Conservation (phyloP, 139 green algal species). For the Zygnema circumcarinatum region DNA sequence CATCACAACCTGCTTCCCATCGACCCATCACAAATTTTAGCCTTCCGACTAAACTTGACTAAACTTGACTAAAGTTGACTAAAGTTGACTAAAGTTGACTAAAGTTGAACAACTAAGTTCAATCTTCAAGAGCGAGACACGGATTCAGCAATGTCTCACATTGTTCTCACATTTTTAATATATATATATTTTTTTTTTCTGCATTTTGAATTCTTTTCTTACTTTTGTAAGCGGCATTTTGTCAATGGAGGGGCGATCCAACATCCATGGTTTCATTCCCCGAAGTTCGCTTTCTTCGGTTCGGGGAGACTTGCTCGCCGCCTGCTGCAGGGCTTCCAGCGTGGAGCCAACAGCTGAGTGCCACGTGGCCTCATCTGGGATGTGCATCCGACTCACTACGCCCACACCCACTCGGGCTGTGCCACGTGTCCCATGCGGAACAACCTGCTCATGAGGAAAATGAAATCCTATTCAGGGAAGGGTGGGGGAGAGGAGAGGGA, state of each 20-base stretch:
- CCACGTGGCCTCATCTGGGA: constrained; percentile 21
- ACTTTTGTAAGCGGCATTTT: constrained; percentile 38
- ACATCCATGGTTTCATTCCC: constrained; percentile 29
- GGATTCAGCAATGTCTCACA: no score
- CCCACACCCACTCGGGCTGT: not conserved
- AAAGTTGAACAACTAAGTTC: no score
- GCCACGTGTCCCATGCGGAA: not conserved
- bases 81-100: no score
- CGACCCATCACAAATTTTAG: no score
- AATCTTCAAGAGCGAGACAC: no score
- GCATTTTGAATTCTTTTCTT: no score
- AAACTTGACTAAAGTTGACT: no score
- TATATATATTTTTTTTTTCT: no score
- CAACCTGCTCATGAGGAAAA: no score
- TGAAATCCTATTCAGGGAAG: not conserved
- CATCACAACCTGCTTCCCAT: constrained; percentile 50
- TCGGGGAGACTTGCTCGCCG: not conserved
- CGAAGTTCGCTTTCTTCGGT: not conserved
- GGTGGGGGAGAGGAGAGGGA: not conserved
- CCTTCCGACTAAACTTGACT: no score
- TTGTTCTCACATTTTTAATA: no score
- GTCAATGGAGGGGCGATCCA: constrained; percentile 13
- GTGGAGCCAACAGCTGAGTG: constrained; percentile 15
- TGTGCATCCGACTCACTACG: not conserved
- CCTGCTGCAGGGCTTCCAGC: constrained; percentile 18